These are phyloP conservation scores for Meredithiella fracta DNA, from an alignment of 2,329 filamentous ascomycete genomes.

Conservation along the genomic window DNA sequence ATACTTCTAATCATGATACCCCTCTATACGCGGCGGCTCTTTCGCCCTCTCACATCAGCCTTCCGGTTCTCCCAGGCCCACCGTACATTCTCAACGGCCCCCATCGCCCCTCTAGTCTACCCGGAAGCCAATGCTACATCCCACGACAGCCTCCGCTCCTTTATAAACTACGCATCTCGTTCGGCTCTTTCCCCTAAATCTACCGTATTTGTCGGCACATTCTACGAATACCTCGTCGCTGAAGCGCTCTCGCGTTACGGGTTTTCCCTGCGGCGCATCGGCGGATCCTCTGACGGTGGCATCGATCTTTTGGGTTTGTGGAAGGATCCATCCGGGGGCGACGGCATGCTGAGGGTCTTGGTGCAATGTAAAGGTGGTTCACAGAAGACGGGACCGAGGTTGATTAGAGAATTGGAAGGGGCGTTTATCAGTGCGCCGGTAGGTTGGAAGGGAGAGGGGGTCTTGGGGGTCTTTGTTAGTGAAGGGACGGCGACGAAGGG, in stretches of 20 bases:
- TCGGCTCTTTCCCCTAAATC: constrained; percentile 37
- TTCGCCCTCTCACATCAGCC: too few species aligned
- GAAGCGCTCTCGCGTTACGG: constrained; percentile 40
- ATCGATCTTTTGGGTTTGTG: constrained; percentile 62
- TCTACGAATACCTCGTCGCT: constrained; percentile 58
- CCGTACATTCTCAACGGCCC: not conserved
- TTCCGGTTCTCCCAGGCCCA: not conserved
- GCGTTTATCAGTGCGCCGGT: constrained; percentile 56
- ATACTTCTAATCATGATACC: too few species aligned
- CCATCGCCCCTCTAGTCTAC: constrained; percentile 7
- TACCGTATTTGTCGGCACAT: constrained; percentile 53
- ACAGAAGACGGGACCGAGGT: constrained; percentile 36
- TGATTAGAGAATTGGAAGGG: constrained; percentile 64
- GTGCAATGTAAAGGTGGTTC: constrained; percentile 54
- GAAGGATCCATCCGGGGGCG: constrained; percentile 33
- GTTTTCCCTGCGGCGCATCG: constrained; percentile 49
- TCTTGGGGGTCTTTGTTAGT: constrained; percentile 56
- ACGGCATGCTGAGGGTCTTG: constrained; percentile 27
- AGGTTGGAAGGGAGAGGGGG: constrained; percentile 49
- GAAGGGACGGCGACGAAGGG: constrained; percentile 60
- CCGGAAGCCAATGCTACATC: constrained; percentile 6
- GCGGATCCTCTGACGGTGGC: constrained; percentile 50
- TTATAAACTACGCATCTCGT: constrained; percentile 45
- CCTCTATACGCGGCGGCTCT: too few species aligned
- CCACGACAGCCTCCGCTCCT: constrained; percentile 49